These are phyloP conservation scores for Fraxinus latifolia DNA, from an alignment of 305 asterid genomes.

Conservation along the genomic window DNA sequence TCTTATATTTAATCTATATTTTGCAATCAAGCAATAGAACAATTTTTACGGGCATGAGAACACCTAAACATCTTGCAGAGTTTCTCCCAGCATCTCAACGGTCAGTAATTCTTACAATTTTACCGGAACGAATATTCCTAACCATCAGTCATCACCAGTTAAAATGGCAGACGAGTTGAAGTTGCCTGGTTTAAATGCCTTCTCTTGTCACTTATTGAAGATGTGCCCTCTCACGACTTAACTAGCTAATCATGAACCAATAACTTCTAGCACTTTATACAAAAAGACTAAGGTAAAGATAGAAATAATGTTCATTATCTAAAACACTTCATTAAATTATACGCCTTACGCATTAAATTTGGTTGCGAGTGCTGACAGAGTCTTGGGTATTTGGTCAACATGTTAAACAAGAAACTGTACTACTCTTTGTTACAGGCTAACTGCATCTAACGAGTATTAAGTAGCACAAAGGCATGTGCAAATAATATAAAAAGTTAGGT, in stretches of 20 bases:
- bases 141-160: not conserved
- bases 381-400: not conserved
- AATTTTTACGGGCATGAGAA: not conserved
- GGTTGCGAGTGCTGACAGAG: not conserved
- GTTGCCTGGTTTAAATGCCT: not conserved
- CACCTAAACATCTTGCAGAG: not conserved
- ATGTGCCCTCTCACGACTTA: not conserved
- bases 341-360: not conserved
- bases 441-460: not conserved
- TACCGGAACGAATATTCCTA: not conserved
- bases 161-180: not conserved
- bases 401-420: not conserved
- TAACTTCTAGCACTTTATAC: not conserved
- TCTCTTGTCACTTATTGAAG: not conserved
- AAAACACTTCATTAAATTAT: not conserved
- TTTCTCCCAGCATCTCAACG: slow-evolving; percentile 2
- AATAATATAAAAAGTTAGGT: not conserved
- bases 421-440: not conserved
- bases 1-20: not conserved
- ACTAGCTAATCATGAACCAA: slow-evolving; percentile 1
- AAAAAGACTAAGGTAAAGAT: not conserved
- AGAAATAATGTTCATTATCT: not conserved
- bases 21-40: not conserved
- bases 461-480: not conserved
- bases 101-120: not conserved